Conservation (phyloP, 805 yeast species). For the Yamadazyma paraphyllophila region DNA sequence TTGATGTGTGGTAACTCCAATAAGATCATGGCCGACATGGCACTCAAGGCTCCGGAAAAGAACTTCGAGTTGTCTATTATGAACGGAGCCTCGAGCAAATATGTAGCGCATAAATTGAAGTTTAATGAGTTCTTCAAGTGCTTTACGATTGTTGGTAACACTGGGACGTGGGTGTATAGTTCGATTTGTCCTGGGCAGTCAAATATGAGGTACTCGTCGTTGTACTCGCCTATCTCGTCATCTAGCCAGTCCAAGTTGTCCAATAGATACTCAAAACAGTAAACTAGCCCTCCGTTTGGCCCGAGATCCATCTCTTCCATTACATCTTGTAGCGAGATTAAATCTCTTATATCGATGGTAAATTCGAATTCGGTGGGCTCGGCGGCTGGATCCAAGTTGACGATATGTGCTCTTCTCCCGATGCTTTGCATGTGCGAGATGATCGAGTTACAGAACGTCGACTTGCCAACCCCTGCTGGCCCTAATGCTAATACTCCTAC, state of each 20-base stretch:
- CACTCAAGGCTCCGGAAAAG: constrained; percentile 92
- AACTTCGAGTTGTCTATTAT: constrained; percentile 87
- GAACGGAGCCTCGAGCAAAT: constrained; percentile 90
- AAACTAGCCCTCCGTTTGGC: constrained; percentile 91
- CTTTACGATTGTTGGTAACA: constrained; percentile 81
- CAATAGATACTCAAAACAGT: constrained; percentile 88
- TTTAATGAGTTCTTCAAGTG: constrained; percentile 78
- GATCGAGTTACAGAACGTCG: constrained; percentile 87
- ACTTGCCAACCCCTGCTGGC: constrained; percentile 96
- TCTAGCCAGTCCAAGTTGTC: constrained; percentile 96
- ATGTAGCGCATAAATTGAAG: constrained; percentile 89
- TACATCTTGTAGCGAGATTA: constrained; percentile 87
- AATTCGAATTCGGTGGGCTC: constrained; percentile 90
- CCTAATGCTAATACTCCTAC: constrained; percentile 93
- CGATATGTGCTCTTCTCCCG: constrained; percentile 92
- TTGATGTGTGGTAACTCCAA: constrained; percentile 94
- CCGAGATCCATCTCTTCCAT: constrained; percentile 94
- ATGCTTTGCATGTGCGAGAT: constrained; percentile 84
- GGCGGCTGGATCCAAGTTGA: constrained; percentile 96
- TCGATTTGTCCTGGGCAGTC: constrained; percentile 99
- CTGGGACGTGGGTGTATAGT: constrained; percentile 90
- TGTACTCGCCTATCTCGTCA: constrained; percentile 93
- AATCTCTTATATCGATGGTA: constrained; percentile 86
- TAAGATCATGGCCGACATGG: constrained; percentile 97
- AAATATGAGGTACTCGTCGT: constrained; percentile 89